Conservation (phyloP, 1,284 basidiomycete genomes). For the Cryptococcus maquisensis region DNA sequence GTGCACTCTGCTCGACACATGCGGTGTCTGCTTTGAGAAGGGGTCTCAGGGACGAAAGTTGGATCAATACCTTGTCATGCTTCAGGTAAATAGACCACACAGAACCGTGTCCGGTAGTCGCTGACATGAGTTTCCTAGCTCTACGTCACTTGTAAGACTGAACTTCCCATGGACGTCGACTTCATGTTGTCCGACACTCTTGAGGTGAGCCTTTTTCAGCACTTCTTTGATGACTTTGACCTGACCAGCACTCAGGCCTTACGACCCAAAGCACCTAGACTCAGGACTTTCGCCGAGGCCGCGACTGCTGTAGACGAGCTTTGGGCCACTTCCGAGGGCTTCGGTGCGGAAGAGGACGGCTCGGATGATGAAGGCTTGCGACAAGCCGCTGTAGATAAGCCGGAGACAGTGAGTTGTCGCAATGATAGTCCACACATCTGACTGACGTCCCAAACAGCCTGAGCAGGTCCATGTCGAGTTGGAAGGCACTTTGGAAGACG, state of each 20-base stretch:
- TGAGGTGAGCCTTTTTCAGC: slow-evolving; percentile 58
- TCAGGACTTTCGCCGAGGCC: slow-evolving; percentile 76
- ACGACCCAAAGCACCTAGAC: slow-evolving; percentile 66
- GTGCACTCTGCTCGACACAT: slow-evolving; percentile 88
- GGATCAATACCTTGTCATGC: slow-evolving; percentile 86
- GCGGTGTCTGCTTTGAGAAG: slow-evolving; percentile 95
- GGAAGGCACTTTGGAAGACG: slow-evolving; percentile 13
- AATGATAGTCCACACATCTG: too few relatives aligned
- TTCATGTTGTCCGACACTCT: slow-evolving; percentile 94
- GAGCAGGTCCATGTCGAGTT: not conserved
- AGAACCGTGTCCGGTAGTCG: not conserved
- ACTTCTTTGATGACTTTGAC: not conserved
- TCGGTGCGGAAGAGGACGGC: slow-evolving; percentile 11
- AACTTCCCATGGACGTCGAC: slow-evolving; percentile 91
- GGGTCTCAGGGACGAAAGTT: slow-evolving; percentile 86
- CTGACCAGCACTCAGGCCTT: slow-evolving; percentile 57
- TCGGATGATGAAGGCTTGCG: slow-evolving; percentile 21
- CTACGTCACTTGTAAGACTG: slow-evolving; percentile 80
- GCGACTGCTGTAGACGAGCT: slow-evolving; percentile 83
- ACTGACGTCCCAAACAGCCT: not conserved
- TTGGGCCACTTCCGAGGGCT: slow-evolving; percentile 53
- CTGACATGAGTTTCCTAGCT: slow-evolving; percentile 54
- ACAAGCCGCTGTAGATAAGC: slow-evolving; percentile 5
- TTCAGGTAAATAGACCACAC: slow-evolving; percentile 62
- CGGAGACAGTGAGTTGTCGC: not conserved